These are phyloP conservation scores for Lactifluus subvellereus DNA, from an alignment of 768 basidiomycete species.

Conservation along the genomic window DNA sequence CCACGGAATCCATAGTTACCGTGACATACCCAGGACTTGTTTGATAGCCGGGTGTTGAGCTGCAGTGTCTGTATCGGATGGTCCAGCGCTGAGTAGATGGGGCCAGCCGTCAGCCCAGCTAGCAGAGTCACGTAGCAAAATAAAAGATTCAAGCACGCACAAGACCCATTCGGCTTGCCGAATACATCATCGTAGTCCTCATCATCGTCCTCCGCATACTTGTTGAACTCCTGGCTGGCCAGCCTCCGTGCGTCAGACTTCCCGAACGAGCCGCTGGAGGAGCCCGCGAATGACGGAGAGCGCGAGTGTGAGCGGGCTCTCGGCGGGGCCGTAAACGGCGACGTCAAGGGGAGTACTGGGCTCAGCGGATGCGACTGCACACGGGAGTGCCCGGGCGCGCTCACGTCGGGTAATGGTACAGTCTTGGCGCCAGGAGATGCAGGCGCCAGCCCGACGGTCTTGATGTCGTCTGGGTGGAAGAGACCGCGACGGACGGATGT, in stretches of 20 bases:
- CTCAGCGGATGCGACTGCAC: slow-evolving; percentile 52
- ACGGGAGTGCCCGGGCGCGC: slow-evolving; percentile 28
- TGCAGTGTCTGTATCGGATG: slow-evolving; percentile 70
- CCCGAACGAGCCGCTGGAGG: slow-evolving; percentile 56
- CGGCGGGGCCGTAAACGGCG: slow-evolving; percentile 38
- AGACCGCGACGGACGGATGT: slow-evolving; percentile 67
- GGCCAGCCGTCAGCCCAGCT: slow-evolving; percentile 1
- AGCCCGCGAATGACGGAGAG: slow-evolving; percentile 30
- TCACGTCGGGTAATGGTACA: slow-evolving; percentile 56
- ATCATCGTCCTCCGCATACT: slow-evolving; percentile 83
- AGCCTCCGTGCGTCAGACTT: slow-evolving; percentile 54
- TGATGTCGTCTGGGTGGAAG: slow-evolving; percentile 88
- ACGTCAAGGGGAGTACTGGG: slow-evolving; percentile 33
- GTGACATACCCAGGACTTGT: slow-evolving; percentile 75
- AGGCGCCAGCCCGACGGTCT: slow-evolving; percentile 55
- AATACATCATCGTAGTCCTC: slow-evolving; percentile 97
- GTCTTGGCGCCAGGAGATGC: slow-evolving; percentile 55
- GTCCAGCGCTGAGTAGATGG: slow-evolving; percentile 39
- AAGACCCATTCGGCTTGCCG: slow-evolving; percentile 61
- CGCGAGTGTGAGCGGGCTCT: slow-evolving; percentile 17
- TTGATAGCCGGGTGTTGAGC: slow-evolving; percentile 80
- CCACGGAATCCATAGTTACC: neutral
- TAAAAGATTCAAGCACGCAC: slow-evolving; percentile 38
- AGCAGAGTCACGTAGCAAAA: neutral
- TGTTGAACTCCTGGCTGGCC: slow-evolving; percentile 63